phyloP scores from a whole-genome alignment of 202 grass and related monocot genomes.

The Schoenoplectus triqueter region DNA sequence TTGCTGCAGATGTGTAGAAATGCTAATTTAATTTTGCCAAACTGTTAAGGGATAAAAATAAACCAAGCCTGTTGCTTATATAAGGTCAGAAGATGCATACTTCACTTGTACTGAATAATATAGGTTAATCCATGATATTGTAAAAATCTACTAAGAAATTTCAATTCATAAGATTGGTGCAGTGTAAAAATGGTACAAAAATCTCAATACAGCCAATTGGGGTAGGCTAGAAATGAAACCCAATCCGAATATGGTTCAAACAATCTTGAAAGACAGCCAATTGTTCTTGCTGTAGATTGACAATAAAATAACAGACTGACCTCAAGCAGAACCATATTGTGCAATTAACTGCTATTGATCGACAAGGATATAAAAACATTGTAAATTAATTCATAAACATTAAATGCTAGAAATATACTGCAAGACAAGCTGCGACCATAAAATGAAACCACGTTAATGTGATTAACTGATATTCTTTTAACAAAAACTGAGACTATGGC shows the following conservation, averaged over 20 bases:
- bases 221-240: no score
- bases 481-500: constrained; percentile 7
- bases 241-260: background rate
- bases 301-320: background rate
- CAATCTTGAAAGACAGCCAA: constrained; percentile 24
- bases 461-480: background rate
- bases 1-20: background rate
- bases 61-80: constrained; percentile 3
- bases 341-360: background rate
- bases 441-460: constrained; percentile 12
- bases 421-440: constrained; percentile 31
- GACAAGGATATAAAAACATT: background rate
- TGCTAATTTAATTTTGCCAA: background rate
- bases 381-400: background rate
- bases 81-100: background rate
- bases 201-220: background rate
- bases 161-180: background rate
- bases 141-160: constrained; percentile 4
- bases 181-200: constrained; percentile 12
- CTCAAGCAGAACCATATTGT: background rate
- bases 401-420: background rate
- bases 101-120: background rate
- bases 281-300: background rate
- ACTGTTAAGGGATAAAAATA: constrained; percentile 2
- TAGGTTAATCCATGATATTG: background rate